phyloP scores from a whole-genome alignment of 352 stramenopile species.

The Globisporangium paddicum region DNA sequence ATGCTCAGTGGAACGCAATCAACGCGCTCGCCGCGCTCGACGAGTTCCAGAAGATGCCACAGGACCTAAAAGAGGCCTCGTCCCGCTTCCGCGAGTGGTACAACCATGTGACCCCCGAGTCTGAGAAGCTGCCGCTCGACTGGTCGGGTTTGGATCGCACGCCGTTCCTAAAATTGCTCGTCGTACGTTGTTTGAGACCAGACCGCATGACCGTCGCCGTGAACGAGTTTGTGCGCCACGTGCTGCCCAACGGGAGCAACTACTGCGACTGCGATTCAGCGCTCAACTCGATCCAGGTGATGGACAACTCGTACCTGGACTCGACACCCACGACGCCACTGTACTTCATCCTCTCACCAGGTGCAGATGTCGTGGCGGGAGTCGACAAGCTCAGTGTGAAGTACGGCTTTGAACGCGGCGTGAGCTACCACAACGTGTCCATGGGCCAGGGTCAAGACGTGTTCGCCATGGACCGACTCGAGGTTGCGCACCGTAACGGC shows the following conservation, averaged over 20 bases:
- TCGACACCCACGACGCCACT: conserved; percentile 94
- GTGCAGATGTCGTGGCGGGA: conserved; percentile 94
- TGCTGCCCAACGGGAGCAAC: conserved; percentile 90
- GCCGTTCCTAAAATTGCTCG: conserved; percentile 96
- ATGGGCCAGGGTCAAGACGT: conserved; percentile 97
- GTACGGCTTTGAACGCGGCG: conserved; percentile 94
- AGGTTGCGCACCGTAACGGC: conserved; percentile 93
- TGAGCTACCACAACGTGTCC: conserved; percentile 97
- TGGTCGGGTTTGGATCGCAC: conserved; percentile 94
- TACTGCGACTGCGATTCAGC: conserved; percentile 97
- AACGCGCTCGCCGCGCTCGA: conserved; percentile 91
- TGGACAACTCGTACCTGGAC: conserved; percentile 94
- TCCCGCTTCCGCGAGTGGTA: conserved; percentile 98
- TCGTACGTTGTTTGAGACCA: conserved; percentile 91
- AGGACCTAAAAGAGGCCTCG: conserved; percentile 94
- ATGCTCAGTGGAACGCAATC: conserved; percentile 89
- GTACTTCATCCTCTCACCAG: conserved; percentile 96
- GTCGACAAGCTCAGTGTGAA: conserved; percentile 94
- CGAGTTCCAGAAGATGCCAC: conserved; percentile 96
- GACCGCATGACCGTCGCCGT: conserved; percentile 94
- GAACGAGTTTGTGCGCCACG: conserved; percentile 93
- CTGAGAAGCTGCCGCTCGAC: conserved; percentile 96
- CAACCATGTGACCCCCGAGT: conserved; percentile 94
- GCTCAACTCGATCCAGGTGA: conserved; percentile 93
- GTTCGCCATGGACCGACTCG: conserved; percentile 93